A percentile compares a stretch with the other conserved stretches of the same genome.
These are phyloP conservation scores for Linnemannia elongata DNA, from an alignment of 192 early-diverging fungal genomes.

Conservation along the genomic window DNA sequence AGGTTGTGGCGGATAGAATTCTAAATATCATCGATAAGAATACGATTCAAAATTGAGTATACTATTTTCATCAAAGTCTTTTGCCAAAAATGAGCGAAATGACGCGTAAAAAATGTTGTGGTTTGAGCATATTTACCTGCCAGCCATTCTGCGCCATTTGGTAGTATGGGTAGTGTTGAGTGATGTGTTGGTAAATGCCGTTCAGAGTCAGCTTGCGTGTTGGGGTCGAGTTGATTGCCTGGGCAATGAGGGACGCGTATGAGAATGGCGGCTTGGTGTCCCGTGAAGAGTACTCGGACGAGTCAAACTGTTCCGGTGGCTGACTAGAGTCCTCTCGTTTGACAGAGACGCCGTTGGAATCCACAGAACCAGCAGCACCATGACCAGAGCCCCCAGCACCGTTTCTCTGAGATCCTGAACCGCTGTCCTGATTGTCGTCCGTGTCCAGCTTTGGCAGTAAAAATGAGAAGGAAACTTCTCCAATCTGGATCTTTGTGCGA, in stretches of 20 bases:
- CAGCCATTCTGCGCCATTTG: slow-evolving; percentile 88
- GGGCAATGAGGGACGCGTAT: slow-evolving; percentile 90
- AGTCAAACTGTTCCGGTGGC: slow-evolving; percentile 32
- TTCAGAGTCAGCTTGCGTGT: slow-evolving; percentile 84
- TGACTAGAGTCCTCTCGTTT: slow-evolving; percentile 36
- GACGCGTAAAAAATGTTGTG: too few species aligned
- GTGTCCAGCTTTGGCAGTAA: slow-evolving; percentile 74
- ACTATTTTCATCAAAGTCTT: background rate
- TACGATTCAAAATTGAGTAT: background rate
- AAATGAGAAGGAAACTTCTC: slow-evolving; percentile 85
- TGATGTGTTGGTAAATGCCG: slow-evolving; percentile 91
- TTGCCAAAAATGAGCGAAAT: too few species aligned
- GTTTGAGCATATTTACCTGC: slow-evolving; percentile 74
- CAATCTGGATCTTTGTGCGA: slow-evolving; percentile 87
- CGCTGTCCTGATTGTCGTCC: slow-evolving; percentile 43
- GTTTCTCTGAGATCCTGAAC: slow-evolving; percentile 21
- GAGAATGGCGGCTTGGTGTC: slow-evolving; percentile 86
- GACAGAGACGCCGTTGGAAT: slow-evolving; percentile 15
- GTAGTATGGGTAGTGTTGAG: slow-evolving; percentile 89
- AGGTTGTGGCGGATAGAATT: slow-evolving; percentile 98
- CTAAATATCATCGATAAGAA: slow-evolving; percentile 50
- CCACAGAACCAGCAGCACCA: background rate
- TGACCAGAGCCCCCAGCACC: background rate
- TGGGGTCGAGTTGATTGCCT: slow-evolving; percentile 86
- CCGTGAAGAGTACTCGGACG: slow-evolving; percentile 48